Evolutionary conservation across 192 early-diverging fungal genomes (phyloP), one percentile per base, ranked within the genome.

Genomic region (Backusella liffmaniae): DNA sequence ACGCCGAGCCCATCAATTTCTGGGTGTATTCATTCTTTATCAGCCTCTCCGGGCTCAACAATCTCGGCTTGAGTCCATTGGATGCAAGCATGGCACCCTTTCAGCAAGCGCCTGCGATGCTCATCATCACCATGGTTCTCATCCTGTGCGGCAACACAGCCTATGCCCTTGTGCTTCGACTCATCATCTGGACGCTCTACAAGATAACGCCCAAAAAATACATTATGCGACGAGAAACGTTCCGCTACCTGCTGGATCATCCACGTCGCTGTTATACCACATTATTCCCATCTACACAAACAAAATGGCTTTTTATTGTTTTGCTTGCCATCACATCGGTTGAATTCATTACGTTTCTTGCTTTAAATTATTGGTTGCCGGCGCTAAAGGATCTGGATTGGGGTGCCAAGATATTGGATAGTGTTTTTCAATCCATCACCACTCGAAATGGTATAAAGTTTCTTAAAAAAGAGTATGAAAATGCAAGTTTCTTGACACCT

Each of bases 261-360:
- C 80, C 80, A 26, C 80, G 80, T 36, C 53, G 80, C 42, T 78
- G 76, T 42, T 82, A 77, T 37, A 82, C 80, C 32, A 78, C 77
- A 4, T 39, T 82, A 5, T 82, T 82, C 65, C 80, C 80, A 35
- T 66, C 80, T 0, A 75, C 73, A 9, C 80, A 82, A 34, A 78
- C 80, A 7, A 78, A 67, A 29, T 82, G 80, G 80, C 70, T 82
- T 6, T 70, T 82, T 5, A 23, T 77, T 29, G 73, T 76, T 5
- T 66, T 82, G 4, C 26, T 78, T 30, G 53, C 16, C 3, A 78
- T 82, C 23, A 82, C 80, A 2, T 0, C 69, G 8, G 70, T 72
- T 15, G 80, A 82, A 26, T 70, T 78, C 7, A 32, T 78, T 16
- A 65, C 39, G 9, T 73, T 82, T 30, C 6, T 82, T 7, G 18